Evolutionary conservation across 2,329 filamentous ascomycete species (phyloP), one percentile per base, ranked within the genome.

Genomic region (Paraconiothyrium brasiliense): DNA sequence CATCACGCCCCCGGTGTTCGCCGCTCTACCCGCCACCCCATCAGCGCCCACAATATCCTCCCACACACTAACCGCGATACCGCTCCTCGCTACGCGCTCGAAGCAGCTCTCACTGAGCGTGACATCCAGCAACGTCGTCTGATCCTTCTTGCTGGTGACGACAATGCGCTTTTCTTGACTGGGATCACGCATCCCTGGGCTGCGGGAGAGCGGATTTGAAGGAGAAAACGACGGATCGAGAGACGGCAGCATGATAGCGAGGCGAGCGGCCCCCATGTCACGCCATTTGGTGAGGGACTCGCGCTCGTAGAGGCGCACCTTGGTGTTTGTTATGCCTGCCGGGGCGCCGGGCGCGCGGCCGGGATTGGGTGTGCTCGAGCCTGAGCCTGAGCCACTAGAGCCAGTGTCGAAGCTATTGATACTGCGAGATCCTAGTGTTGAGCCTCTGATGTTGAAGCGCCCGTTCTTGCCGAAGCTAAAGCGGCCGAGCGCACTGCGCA

Each of bases 51-150:
- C 67, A n/a, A 75, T 71, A 65, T 84, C 82, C 76, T 95, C 91
- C 88, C 93, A 95, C 39, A 97, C 90, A 67, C 91, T 94, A 59
- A 97, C 89, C 1, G 95, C 92, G 71, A 97, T 94, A 50, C 94
- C 94, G 37, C 92, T 91, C 67, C 91, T 88, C 5, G 92, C 94
- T 62, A 97, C 88, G 20, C 92, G 84, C 67, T 94, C 91, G 79
- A 97, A 96, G 73, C 92, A 94, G 59, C 88, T 91, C 74, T 93
- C 93, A 11, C 91, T 91, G 1, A 97, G 83, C 51, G 93, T 93
- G 1, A 92, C 92, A 76, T 98, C 94, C 0, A 97, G 84, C 39
- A 97, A 79, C 1, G 90, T 30, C 13, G 1, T 84, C 63, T 89
- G 83, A 24, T 87, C 86, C 64, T 88, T 87, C 72, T 92, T 90